Conservation (phyloP, 257 asterid species). For the Solanum microdontum region DNA sequence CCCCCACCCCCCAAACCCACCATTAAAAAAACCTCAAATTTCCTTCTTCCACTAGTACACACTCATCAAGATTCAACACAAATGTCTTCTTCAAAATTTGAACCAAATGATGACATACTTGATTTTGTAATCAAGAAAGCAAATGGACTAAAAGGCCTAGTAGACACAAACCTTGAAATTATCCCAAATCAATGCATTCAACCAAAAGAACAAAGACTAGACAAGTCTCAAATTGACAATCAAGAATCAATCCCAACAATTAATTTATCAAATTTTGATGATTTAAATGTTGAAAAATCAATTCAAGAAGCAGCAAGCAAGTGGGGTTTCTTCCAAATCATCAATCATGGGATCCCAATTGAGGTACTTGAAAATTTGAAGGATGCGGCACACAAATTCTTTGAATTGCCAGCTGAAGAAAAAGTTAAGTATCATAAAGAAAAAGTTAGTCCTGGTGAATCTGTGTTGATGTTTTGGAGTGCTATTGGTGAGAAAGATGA, state of each 20-base stretch:
- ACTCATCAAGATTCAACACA: neutral
- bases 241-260: slow-evolving; percentile 34
- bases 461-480: slow-evolving; percentile 13
- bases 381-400: slow-evolving; percentile 24
- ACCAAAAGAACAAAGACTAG: slow-evolving; percentile 23
- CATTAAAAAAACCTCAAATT: neutral
- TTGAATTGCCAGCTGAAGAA: slow-evolving; percentile 37
- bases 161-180: slow-evolving; percentile 10
- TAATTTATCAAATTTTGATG: slow-evolving; percentile 32
- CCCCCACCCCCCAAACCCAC: neutral
- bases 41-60: neutral
- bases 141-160: slow-evolving; percentile 39
- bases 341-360: slow-evolving; percentile 38
- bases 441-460: slow-evolving; percentile 15
- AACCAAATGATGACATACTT: slow-evolving; percentile 8
- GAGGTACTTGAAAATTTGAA: slow-evolving; percentile 31
- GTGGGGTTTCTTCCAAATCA: slow-evolving; percentile 50
- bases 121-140: slow-evolving; percentile 29
- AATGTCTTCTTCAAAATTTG: neutral
- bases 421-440: slow-evolving; percentile 34
- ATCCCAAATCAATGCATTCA: slow-evolving; percentile 27
- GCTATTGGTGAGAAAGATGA: slow-evolving; percentile 12
- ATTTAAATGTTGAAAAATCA: slow-evolving; percentile 6
- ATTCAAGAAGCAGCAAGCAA: slow-evolving; percentile 39
- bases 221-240: neutral